phyloP scores from a whole-genome alignment of 768 basidiomycete species.

The Terana coerulea region DNA sequence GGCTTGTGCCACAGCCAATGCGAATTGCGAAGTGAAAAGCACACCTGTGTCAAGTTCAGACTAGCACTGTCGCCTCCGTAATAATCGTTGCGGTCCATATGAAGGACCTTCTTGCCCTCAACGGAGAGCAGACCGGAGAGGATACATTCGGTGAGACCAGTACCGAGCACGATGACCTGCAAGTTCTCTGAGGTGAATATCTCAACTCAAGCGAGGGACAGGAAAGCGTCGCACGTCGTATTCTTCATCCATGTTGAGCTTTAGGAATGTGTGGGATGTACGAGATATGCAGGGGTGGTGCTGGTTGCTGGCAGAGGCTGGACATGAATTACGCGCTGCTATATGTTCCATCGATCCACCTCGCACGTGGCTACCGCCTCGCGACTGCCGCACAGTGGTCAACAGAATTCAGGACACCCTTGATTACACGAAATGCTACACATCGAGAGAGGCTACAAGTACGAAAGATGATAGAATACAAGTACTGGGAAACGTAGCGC shows the following conservation, averaged over 20 bases:
- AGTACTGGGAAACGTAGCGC: background rate
- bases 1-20: background rate
- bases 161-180: constrained; percentile 90
- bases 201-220: background rate
- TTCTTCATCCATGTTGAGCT: constrained; percentile 88
- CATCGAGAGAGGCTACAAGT: too few species aligned
- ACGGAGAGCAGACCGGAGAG: constrained; percentile 97
- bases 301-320: constrained; percentile 12
- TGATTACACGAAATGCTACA: background rate
- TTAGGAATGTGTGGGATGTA: constrained; percentile 14
- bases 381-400: background rate
- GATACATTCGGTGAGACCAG: constrained; percentile 97
- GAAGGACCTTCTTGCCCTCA: constrained; percentile 99
- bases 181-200: constrained; percentile 6
- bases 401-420: too few species aligned
- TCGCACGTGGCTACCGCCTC: constrained; percentile 14
- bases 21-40: constrained; percentile 18
- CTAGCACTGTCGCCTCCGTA: constrained; percentile 97
- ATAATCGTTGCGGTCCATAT: constrained; percentile 99
- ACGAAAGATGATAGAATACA: background rate
- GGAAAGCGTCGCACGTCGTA: constrained; percentile 67
- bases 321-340: constrained; percentile 13
- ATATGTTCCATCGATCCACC: constrained; percentile 16
- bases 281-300: constrained; percentile 8
- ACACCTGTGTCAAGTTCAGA: constrained; percentile 94